phyloP scores from a whole-genome alignment of 1,139 yeast genomes.

The Casaregolazyma suthepensis region DNA sequence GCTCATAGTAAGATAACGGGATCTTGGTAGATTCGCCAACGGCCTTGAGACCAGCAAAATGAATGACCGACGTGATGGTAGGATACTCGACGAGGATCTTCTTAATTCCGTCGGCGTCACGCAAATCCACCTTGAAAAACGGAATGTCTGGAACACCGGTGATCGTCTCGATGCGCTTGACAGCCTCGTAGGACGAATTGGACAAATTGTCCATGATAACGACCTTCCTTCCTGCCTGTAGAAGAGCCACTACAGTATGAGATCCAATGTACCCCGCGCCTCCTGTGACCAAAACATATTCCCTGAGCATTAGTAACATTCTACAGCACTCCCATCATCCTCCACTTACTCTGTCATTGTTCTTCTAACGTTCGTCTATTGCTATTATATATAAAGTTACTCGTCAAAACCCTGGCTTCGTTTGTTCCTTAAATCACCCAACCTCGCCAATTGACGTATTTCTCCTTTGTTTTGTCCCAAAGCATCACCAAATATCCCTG shows the following conservation, averaged over 20 bases:
- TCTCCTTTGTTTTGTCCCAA: neutral
- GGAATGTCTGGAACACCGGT: slow-evolving; percentile 43
- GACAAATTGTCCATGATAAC: slow-evolving; percentile 65
- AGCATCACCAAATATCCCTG: neutral
- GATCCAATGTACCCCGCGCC: slow-evolving; percentile 89
- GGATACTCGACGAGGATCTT: slow-evolving; percentile 45
- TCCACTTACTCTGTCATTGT: neutral
- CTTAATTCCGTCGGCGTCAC: slow-evolving; percentile 44
- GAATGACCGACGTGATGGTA: slow-evolving; percentile 57
- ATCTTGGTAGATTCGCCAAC: slow-evolving; percentile 74
- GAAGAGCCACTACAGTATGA: slow-evolving; percentile 64
- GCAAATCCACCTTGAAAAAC: slow-evolving; percentile 55
- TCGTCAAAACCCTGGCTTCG: neutral
- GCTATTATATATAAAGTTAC: neutral
- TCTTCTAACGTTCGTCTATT: neutral
- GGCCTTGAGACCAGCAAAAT: slow-evolving; percentile 83
- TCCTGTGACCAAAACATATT: slow-evolving; percentile 64
- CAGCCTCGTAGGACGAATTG: slow-evolving; percentile 64
- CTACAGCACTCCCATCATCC: neutral
- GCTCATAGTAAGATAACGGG: slow-evolving; percentile 67
- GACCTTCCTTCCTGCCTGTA: slow-evolving; percentile 60
- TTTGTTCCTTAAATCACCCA: neutral
- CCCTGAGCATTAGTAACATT: neutral
- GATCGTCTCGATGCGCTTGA: slow-evolving; percentile 58
- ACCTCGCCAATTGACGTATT: neutral